Evolutionary conservation across 805 yeast species (phyloP).

Genomic region (Yamadazyma philogaea): DNA sequence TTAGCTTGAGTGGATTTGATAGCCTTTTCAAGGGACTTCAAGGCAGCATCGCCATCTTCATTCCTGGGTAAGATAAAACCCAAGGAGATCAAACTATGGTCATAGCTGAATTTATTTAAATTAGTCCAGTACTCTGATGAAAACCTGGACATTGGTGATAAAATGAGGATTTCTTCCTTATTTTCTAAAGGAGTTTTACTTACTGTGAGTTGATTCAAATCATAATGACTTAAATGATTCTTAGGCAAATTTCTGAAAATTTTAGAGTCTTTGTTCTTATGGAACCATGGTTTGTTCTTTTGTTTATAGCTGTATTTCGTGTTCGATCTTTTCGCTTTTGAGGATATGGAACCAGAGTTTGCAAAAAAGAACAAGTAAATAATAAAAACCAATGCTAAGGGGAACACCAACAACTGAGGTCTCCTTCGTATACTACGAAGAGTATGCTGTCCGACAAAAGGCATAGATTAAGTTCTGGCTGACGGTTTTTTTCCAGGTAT

Average conservation of each 20-base stretch:
- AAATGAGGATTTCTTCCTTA: constrained; percentile 77
- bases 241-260: constrained; percentile 55
- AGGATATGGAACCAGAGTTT: constrained; percentile 8
- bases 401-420: constrained; percentile 48
- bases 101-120: constrained; percentile 69
- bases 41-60: constrained; percentile 75
- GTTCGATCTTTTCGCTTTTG: constrained; percentile 13
- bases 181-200: constrained; percentile 70
- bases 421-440: constrained; percentile 58
- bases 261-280: constrained; percentile 47
- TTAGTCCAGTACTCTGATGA: constrained; percentile 87
- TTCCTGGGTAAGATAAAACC: constrained; percentile 91
- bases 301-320: constrained; percentile 47
- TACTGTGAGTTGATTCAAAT: constrained; percentile 74
- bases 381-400: constrained; percentile 41
- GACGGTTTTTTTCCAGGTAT: not conserved
- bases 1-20: constrained; percentile 66
- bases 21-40: constrained; percentile 68
- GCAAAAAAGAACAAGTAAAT: constrained; percentile 41
- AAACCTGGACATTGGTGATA: constrained; percentile 89
- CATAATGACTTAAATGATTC: constrained; percentile 78
- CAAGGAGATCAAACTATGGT: constrained; percentile 77
- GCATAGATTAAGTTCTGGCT: constrained; percentile 1
- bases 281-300: constrained; percentile 45
- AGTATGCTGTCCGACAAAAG: constrained; percentile 2